These are phyloP conservation scores for Acaromyces ingoldii DNA, from an alignment of 1,284 basidiomycete species.

Conservation along the genomic window DNA sequence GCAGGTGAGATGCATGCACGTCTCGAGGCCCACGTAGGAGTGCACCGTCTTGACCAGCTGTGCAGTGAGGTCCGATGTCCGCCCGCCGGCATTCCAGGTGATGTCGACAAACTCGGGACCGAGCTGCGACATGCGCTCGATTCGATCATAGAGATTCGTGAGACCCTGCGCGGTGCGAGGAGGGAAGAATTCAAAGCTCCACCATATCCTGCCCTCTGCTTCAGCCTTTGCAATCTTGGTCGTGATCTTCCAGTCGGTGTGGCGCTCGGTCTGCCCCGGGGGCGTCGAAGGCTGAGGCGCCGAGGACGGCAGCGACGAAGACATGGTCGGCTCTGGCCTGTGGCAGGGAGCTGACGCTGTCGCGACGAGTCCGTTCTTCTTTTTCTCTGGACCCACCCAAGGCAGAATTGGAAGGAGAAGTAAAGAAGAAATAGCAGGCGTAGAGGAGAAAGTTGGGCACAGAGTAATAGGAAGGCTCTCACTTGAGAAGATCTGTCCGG, in stretches of 20 bases:
- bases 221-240: conserved; percentile 49
- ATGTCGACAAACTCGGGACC: conserved; percentile 99
- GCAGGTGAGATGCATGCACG: conserved; percentile 52
- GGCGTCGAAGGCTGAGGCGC: not conserved
- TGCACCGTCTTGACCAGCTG: conserved; percentile 81
- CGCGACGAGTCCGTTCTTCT: too few species aligned
- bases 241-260: conserved; percentile 20
- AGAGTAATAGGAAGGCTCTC: too few species aligned
- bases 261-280: not conserved
- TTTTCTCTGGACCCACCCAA: too few species aligned
- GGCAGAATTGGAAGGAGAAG: too few species aligned
- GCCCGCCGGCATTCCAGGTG: conserved; percentile 95
- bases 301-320: too few species aligned
- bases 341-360: too few species aligned
- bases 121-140: conserved; percentile 90
- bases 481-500: too few species aligned
- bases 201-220: conserved; percentile 47
- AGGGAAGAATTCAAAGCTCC: conserved; percentile 88
- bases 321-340: too few species aligned
- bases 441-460: too few species aligned
- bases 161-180: conserved; percentile 82
- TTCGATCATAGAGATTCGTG: conserved; percentile 64
- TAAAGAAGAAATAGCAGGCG: too few species aligned
- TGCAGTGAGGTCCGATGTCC: conserved; percentile 60
- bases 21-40: conserved; percentile 50